Evolutionary conservation across 768 basidiomycete species (phyloP), one percentile per base, ranked within the genome.

Genomic region (Tephrocybe sp.): DNA sequence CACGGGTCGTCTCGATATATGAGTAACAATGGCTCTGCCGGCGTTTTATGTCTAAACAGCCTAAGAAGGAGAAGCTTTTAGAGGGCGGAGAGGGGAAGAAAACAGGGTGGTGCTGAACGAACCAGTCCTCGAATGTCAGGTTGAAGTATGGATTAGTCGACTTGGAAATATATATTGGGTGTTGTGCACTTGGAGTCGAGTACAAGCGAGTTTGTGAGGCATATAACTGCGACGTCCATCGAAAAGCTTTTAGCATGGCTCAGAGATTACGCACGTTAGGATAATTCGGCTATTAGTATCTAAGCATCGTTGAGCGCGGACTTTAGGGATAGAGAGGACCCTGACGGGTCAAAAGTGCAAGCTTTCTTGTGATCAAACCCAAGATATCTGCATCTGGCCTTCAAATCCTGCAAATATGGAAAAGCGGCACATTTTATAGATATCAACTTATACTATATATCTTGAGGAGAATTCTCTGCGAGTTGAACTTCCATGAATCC

Each of bases 121-220:
- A 92, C 93, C 92, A 94, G 64, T 95, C 93, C 65, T 97, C 94
- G 43, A 89, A 79, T 0, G 90, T 80, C 36, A 97, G 79, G 65
- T 97, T 97, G 68, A 94, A 92, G 66, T 84, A 90, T 2, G 94
- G 91, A 58, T 92, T 77, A 4, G 78, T 80, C 13, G 91, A 91
- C 23, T 73, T 75, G 0, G 92, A 95, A 11, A 92, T 71, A 62
- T 83, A 88, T 42, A 88, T 80, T 1, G 78, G 76, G 60, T 77
- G 76, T 33, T 69, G 63, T 10, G 71, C 70, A 46, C 55, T 70
- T 42, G 54, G 52, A 27, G 56, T 49, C 5, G 53, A 43, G 30
- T 60, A 56, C 24, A 25, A 46, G 47, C 57, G 49, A 10, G 45
- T 38, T 24, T 36, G 42, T 12, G 42, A 39, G 22, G 31, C 25